Conservation (phyloP, 768 basidiomycete genomes). For the Tephrocybe sp. region DNA sequence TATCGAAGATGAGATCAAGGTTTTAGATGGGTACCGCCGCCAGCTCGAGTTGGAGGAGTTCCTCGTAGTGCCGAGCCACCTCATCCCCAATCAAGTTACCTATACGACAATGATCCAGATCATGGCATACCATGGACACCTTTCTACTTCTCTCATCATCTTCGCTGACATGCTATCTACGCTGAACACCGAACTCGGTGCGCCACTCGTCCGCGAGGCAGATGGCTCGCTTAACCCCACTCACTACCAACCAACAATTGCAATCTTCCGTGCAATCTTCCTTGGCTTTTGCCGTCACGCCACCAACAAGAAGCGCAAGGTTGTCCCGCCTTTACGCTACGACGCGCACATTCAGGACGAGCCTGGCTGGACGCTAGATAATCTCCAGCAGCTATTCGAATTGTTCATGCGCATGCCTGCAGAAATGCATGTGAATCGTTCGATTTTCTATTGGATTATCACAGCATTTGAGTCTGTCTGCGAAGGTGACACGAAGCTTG, state of each 20-base stretch:
- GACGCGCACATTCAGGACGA: conserved; percentile 6
- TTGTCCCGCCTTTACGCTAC: neutral
- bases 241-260: conserved; percentile 41
- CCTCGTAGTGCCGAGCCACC: conserved; percentile 38
- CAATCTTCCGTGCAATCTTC: conserved; percentile 70
- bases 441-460: conserved; percentile 65
- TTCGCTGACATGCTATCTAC: conserved; percentile 67
- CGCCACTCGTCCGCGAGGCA: conserved; percentile 25
- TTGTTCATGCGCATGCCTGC: conserved; percentile 59
- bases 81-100: conserved; percentile 62
- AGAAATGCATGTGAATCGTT: conserved; percentile 39
- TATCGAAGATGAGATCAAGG: conserved; percentile 26
- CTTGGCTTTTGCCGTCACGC: conserved; percentile 71
- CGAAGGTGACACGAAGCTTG: conserved; percentile 40
- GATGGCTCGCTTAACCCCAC: conserved; percentile 23
- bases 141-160: conserved; percentile 49
- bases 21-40: conserved; percentile 27
- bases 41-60: conserved; percentile 43
- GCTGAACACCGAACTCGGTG: conserved; percentile 35
- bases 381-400: conserved; percentile 56
- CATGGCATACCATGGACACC: conserved; percentile 69
- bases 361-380: conserved; percentile 54
- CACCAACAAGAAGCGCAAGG: conserved; percentile 14
- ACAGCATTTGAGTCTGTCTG: conserved; percentile 63
- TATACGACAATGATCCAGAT: conserved; percentile 69